These are phyloP conservation scores for Grosmannia clavigera DNA, from an alignment of 2,329 filamentous ascomycete genomes.

Conservation along the genomic window DNA sequence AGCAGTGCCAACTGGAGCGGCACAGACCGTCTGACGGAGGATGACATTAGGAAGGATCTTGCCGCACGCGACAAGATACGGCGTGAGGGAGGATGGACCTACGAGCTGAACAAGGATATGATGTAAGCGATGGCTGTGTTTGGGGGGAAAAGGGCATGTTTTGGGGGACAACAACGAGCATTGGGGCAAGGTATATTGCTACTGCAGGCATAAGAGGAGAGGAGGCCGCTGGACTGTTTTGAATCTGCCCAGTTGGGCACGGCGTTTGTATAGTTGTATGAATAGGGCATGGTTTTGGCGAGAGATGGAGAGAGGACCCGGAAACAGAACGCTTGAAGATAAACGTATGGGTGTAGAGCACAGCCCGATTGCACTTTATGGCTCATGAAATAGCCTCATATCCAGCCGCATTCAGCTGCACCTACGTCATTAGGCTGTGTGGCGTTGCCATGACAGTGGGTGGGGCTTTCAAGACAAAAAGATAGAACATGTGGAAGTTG, in stretches of 20 bases:
- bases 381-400: neutral
- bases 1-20: slow-evolving; percentile 92
- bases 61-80: slow-evolving; percentile 68
- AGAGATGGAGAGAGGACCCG: neutral
- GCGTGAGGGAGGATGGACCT: slow-evolving; percentile 77
- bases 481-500: neutral
- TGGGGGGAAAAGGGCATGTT: neutral
- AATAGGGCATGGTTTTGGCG: neutral
- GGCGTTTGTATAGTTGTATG: neutral
- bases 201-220: neutral
- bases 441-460: neutral
- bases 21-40: slow-evolving; percentile 70
- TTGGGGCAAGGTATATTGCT: neutral
- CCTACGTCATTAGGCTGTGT: neutral
- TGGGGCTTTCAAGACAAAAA: neutral
- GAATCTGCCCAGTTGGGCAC: neutral
- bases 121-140: slow-evolving; percentile 14
- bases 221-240: neutral
- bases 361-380: neutral
- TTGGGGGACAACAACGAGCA: neutral
- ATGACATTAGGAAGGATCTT: slow-evolving; percentile 71
- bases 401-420: neutral
- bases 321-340: neutral
- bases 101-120: slow-evolving; percentile 41
- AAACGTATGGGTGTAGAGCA: neutral